phyloP scores from a whole-genome alignment of 148 eudicot genomes.

The Rhododendron griersonianum region DNA sequence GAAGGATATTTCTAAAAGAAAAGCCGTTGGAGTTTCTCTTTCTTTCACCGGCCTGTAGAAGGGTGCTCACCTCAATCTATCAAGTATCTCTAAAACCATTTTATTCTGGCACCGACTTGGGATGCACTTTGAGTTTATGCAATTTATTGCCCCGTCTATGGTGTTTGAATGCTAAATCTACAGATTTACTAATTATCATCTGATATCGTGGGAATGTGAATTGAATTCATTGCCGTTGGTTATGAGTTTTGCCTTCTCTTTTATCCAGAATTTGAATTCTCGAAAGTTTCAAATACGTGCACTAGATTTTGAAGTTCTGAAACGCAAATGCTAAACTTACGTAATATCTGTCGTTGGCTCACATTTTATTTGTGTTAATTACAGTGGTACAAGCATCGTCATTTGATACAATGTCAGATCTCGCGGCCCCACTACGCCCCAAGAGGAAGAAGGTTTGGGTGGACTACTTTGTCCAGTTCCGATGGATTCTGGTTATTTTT shows the following conservation, averaged over 20 bases:
- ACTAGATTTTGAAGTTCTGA: neutral
- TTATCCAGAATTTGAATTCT: neutral
- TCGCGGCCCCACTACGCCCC: conserved; percentile 63
- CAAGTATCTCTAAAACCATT: neutral
- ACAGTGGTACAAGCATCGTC: conserved; percentile 6
- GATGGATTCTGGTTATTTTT: conserved; percentile 86
- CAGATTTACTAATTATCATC: neutral
- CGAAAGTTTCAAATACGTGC: neutral
- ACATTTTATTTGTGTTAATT: neutral
- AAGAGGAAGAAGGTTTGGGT: conserved; percentile 83
- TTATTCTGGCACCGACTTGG: neutral
- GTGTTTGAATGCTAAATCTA: neutral
- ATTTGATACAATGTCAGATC: conserved; percentile 48
- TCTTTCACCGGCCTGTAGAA: neutral
- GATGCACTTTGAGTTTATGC: neutral
- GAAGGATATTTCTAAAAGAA: neutral
- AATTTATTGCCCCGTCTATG: neutral
- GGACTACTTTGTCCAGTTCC: conserved; percentile 75
- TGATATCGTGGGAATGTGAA: neutral
- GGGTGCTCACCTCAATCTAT: neutral
- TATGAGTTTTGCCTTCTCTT: neutral
- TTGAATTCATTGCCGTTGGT: neutral
- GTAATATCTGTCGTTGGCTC: neutral
- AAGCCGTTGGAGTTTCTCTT: neutral
- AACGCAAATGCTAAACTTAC: neutral